Evolutionary conservation across 2,329 filamentous ascomycete genomes (phyloP).

Genomic region (Fusarium sp.): DNA sequence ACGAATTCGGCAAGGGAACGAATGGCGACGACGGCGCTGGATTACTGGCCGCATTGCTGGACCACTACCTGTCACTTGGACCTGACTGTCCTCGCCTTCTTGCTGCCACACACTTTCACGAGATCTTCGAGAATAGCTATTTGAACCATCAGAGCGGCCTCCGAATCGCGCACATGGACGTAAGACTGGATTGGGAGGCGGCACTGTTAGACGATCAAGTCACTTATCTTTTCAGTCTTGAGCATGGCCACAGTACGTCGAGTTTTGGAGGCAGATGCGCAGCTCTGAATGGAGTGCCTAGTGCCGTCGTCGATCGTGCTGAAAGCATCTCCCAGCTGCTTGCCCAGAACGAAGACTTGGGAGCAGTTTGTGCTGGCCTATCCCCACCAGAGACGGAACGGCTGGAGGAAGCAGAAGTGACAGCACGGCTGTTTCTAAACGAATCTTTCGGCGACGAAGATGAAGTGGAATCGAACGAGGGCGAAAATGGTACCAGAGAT

Average conservation of each 20-base stretch:
- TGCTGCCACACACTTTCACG: constrained; percentile 73
- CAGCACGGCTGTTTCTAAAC: constrained; percentile 69
- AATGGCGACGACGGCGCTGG: constrained; percentile 68
- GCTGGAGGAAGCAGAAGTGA: constrained; percentile 73
- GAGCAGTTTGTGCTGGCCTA: constrained; percentile 76
- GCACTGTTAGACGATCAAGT: constrained; percentile 69
- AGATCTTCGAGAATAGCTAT: constrained; percentile 76
- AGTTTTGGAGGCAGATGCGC: constrained; percentile 92
- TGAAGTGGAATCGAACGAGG: not conserved
- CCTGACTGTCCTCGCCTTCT: constrained; percentile 66
- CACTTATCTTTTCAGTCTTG: constrained; percentile 79
- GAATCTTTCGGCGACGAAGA: constrained; percentile 29
- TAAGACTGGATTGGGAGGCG: constrained; percentile 67
- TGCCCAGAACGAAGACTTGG: constrained; percentile 79
- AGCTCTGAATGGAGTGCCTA: constrained; percentile 84
- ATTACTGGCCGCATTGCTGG: constrained; percentile 67
- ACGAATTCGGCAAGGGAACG: constrained; percentile 85
- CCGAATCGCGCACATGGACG: constrained; percentile 77
- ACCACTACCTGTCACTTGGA: constrained; percentile 64
- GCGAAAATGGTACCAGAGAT: not conserved
- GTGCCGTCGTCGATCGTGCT: constrained; percentile 77
- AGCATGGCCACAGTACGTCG: constrained; percentile 74
- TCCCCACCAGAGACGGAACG: constrained; percentile 71
- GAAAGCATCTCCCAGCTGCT: constrained; percentile 77
- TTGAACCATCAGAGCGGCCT: constrained; percentile 64